Conservation (phyloP, 164 flowering plant genomes). For the Liriodendron chinense region DNA sequence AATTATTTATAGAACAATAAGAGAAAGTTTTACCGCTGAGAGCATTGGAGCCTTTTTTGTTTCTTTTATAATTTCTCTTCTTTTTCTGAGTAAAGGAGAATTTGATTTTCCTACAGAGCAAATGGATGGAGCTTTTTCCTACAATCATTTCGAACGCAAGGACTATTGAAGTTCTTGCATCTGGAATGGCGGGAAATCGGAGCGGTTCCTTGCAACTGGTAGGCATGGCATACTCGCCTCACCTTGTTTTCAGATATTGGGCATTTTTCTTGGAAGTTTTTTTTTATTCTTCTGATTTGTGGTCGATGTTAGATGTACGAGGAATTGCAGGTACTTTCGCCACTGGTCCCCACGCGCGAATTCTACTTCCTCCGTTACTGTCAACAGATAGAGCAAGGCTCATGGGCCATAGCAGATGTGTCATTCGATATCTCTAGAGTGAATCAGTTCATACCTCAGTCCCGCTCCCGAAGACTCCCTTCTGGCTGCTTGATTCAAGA, state of each 20-base stretch:
- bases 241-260: neutral
- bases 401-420: conserved; percentile 84
- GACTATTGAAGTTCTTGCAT: conserved; percentile 41
- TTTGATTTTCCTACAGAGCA: conserved; percentile 34
- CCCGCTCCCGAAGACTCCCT: conserved; percentile 62
- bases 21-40: no score
- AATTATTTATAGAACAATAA: no score
- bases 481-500: conserved; percentile 85
- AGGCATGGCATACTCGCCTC: neutral
- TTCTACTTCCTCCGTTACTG: conserved; percentile 75
- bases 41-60: no score
- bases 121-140: conserved; percentile 68
- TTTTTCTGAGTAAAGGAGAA: neutral
- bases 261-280: neutral
- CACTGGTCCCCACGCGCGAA: conserved; percentile 62
- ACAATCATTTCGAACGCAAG: conserved; percentile 51
- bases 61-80: neutral
- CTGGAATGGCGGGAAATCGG: conserved; percentile 44
- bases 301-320: conserved; percentile 56
- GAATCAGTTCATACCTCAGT: conserved; percentile 22
- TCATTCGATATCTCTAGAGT: conserved; percentile 49
- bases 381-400: conserved; percentile 64
- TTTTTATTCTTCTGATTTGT: neutral
- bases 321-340: conserved; percentile 70
- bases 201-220: conserved; percentile 76